phyloP scores from a whole-genome alignment of 2,329 filamentous ascomycete genomes.

The Simplicillium sp. region DNA sequence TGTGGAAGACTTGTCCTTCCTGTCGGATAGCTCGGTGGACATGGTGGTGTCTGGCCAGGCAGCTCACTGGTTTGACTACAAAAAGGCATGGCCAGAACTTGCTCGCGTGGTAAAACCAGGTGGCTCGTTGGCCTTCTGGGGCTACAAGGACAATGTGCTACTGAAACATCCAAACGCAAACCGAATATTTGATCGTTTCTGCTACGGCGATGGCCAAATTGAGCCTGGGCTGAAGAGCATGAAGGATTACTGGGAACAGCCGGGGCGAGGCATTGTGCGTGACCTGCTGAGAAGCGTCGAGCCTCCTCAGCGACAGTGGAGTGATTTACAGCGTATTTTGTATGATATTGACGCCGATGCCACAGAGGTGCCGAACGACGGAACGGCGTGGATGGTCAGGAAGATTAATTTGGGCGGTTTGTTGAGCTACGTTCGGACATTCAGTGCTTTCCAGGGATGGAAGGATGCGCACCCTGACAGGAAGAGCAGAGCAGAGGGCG shows the following conservation, averaged over 20 bases:
- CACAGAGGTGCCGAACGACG: conserved; percentile 20
- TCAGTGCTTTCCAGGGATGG: conserved; percentile 51
- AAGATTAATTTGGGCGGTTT: conserved; percentile 45
- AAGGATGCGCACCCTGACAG: conserved; percentile 40
- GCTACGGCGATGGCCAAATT: no score
- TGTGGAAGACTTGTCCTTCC: conserved; percentile 44
- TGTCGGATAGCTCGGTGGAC: conserved; percentile 41
- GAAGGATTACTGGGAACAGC: no score
- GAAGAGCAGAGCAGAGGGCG: conserved; percentile 41
- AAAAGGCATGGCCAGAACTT: conserved; percentile 43
- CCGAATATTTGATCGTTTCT: no score
- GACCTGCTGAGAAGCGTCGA: no score
- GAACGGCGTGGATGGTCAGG: conserved; percentile 39
- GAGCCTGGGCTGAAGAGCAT: no score
- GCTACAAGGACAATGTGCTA: no score
- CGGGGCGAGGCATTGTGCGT: no score
- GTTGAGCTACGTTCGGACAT: conserved; percentile 53
- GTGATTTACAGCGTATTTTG: no score
- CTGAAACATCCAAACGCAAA: no score
- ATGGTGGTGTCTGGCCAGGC: conserved; percentile 42
- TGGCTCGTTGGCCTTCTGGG: no score
- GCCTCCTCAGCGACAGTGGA: no score
- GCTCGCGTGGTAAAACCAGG: no score
- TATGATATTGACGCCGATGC: conserved; percentile 28
- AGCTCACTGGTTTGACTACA: conserved; percentile 58